A percentile compares a stretch with the other conserved stretches of the same genome.
phyloP scores from a whole-genome alignment of 345 rosid genomes.

The Lepidium africanum region DNA sequence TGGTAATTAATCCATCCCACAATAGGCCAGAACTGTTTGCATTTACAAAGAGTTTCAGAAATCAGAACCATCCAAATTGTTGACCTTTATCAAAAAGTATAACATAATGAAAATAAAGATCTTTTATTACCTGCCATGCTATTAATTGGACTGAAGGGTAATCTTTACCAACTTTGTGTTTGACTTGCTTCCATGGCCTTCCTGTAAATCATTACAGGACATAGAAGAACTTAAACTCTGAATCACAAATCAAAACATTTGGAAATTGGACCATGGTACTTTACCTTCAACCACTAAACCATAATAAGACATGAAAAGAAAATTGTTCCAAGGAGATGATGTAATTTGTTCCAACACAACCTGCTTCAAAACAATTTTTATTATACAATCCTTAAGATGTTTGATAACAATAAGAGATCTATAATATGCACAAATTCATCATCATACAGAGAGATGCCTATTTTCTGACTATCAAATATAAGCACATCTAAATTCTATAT shows the following conservation, averaged over 20 bases:
- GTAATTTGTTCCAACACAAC: conserved; percentile 83
- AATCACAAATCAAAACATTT: neutral
- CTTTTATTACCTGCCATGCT: conserved; percentile 69
- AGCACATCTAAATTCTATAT: neutral
- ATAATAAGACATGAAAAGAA: conserved; percentile 76
- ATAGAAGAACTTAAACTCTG: neutral
- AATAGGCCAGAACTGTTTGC: conserved; percentile 77
- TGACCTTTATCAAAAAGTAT: neutral
- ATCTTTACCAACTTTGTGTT: conserved; percentile 55
- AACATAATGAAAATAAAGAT: neutral
- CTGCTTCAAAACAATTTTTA: conserved; percentile 25
- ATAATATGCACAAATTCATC: neutral
- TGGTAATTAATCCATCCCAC: conserved; percentile 84
- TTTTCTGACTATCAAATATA: neutral
- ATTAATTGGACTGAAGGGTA: conserved; percentile 64
- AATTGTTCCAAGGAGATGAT: conserved; percentile 84
- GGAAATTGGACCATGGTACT: neutral
- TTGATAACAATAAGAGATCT: neutral
- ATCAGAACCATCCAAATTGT: neutral
- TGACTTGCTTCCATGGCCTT: conserved; percentile 66
- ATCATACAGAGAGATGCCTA: neutral
- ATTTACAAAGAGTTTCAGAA: neutral
- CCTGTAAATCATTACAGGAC: conserved; percentile 38
- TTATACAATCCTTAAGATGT: neutral
- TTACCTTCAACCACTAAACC: conserved; percentile 90